These are phyloP conservation scores for Hypoxylon sp. DNA, from an alignment of 2,329 filamentous ascomycete genomes.

Conservation along the genomic window DNA sequence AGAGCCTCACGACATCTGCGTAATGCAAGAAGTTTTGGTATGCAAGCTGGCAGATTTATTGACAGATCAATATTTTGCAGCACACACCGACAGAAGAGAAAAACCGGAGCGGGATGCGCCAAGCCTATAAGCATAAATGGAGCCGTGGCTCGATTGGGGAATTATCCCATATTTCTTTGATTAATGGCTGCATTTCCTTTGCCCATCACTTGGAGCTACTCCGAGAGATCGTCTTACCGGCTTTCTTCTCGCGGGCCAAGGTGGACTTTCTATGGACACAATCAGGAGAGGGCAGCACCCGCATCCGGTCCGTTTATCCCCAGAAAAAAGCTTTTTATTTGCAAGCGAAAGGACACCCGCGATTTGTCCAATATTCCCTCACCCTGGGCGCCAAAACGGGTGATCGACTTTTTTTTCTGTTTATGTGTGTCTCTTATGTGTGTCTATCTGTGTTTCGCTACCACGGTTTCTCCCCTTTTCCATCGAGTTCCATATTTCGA, in stretches of 20 bases:
- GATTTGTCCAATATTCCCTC: constrained; percentile 44
- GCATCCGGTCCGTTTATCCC: constrained; percentile 46
- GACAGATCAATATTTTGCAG: constrained; percentile 10
- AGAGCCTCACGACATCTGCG: constrained; percentile 31
- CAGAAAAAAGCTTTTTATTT: constrained; percentile 33
- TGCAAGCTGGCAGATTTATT: constrained; percentile 28
- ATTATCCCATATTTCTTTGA: constrained; percentile 40
- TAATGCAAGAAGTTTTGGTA: constrained; percentile 20
- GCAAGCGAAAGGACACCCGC: constrained; percentile 33
- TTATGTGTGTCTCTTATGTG: constrained; percentile 11
- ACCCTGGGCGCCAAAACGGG: constrained; percentile 26
- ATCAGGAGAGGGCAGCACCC: constrained; percentile 35
- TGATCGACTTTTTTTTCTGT: constrained; percentile 34
- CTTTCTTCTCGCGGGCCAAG: constrained; percentile 33
- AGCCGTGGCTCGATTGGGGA: constrained; percentile 37
- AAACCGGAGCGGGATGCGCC: constrained; percentile 42
- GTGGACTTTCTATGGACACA: constrained; percentile 29
- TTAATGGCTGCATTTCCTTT: constrained; percentile 35
- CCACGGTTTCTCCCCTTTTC: constrained; percentile 39
- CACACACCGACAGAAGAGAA: constrained; percentile 39
- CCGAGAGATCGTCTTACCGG: constrained; percentile 41
- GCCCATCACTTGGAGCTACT: constrained; percentile 29
- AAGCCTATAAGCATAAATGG: constrained; percentile 42
- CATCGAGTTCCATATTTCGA: constrained; percentile 39
- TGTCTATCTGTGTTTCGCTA: constrained; percentile 32